Conservation (phyloP, 1,284 basidiomycete species). For the Coniophora puteana region DNA sequence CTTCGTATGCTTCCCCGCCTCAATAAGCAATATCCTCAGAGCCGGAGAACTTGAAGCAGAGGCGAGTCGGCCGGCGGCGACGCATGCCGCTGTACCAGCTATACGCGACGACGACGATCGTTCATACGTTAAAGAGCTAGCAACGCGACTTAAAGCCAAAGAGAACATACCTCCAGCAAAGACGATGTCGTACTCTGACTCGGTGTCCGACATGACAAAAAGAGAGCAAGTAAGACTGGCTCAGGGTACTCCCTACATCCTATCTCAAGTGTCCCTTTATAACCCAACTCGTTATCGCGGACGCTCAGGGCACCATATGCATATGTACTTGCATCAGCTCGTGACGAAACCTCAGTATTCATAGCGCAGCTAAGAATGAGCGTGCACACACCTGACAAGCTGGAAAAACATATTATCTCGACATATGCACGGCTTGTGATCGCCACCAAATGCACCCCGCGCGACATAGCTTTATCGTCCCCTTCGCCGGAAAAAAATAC, state of each 20-base stretch:
- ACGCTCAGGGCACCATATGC: not conserved
- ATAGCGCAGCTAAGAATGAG: too few relatives aligned
- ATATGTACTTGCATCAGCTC: not conserved
- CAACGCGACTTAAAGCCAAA: not conserved
- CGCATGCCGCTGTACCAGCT: conserved; percentile 20
- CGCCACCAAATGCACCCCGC: too few relatives aligned
- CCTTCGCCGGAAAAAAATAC: too few relatives aligned
- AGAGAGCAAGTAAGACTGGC: not conserved
- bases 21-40: conserved; percentile 17
- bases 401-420: too few relatives aligned
- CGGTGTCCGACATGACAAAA: conserved; percentile 9
- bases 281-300: not conserved
- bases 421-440: too few relatives aligned
- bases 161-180: conserved; percentile 41
- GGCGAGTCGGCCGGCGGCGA: conserved; percentile 15
- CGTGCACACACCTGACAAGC: too few relatives aligned
- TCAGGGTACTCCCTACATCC: not conserved
- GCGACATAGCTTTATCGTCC: too few relatives aligned
- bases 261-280: not conserved
- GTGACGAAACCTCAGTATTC: too few relatives aligned
- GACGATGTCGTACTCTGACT: conserved; percentile 38
- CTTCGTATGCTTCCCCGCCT: not conserved
- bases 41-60: conserved; percentile 13
- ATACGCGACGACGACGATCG: not conserved
- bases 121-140: too few relatives aligned